Evolutionary conservation across 768 basidiomycete species (phyloP).

Genomic region (Pluteus cervinus): DNA sequence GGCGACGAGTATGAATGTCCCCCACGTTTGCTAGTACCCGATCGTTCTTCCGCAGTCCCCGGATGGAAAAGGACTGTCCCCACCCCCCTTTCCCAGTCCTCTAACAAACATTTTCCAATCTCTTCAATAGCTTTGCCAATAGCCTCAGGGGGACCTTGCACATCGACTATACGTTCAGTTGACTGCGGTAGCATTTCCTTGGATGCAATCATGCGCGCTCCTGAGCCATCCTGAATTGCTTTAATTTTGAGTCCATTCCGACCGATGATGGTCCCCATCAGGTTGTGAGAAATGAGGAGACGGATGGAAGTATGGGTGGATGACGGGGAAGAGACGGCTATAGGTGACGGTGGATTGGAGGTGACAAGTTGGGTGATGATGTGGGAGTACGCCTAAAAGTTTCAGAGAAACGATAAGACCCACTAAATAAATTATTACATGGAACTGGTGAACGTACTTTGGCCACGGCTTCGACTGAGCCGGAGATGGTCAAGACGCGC

Average conservation of each 20-base stretch:
- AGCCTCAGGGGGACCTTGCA: conserved; percentile 88
- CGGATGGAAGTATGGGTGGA: conserved; percentile 84
- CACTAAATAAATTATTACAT: conserved; percentile 6
- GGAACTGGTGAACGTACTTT: conserved; percentile 47
- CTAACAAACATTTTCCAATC: conserved; percentile 91
- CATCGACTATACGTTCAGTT: conserved; percentile 97
- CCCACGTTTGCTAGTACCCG: conserved; percentile 40
- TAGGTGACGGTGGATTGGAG: conserved; percentile 69
- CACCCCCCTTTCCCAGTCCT: conserved; percentile 92
- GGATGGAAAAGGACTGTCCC: conserved; percentile 97
- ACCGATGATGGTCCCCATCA: conserved; percentile 99
- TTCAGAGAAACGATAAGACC: conserved; percentile 11
- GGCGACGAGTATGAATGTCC: conserved; percentile 42
- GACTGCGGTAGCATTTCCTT: conserved; percentile 99
- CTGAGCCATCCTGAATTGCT: conserved; percentile 94
- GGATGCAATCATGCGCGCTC: conserved; percentile 96
- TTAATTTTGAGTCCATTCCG: conserved; percentile 97
- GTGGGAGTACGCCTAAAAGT: conserved; percentile 81
- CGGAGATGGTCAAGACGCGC: conserved; percentile 91
- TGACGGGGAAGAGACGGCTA: conserved; percentile 63
- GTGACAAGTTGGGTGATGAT: conserved; percentile 89
- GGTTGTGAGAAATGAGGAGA: conserved; percentile 96
- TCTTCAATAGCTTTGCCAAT: conserved; percentile 93
- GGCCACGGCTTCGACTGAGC: conserved; percentile 87
- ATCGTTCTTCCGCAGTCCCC: conserved; percentile 72